These are phyloP conservation scores for Aotearoamyces nothofagi DNA, from an alignment of 2,329 filamentous ascomycete species.

Conservation along the genomic window DNA sequence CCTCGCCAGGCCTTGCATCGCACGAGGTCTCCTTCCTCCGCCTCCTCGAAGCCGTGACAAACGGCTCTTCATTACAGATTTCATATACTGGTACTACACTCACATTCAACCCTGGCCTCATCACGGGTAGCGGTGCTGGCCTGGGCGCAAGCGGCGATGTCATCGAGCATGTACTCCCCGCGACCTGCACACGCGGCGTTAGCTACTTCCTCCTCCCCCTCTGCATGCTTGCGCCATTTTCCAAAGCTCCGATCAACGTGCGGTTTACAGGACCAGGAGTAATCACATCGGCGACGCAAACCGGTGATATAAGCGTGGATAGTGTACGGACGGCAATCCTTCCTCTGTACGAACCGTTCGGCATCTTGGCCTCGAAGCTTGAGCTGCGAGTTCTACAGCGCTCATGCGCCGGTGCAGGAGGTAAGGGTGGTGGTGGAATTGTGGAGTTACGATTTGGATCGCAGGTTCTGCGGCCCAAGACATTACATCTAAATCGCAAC, in stretches of 20 bases:
- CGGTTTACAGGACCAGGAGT: slow-evolving; percentile 82
- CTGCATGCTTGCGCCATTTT: slow-evolving; percentile 83
- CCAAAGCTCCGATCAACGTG: slow-evolving; percentile 81
- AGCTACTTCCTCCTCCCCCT: slow-evolving; percentile 87
- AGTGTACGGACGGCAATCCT: slow-evolving; percentile 86
- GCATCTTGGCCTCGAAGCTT: slow-evolving; percentile 64
- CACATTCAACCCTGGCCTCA: slow-evolving; percentile 81
- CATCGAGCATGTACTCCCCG: slow-evolving; percentile 66
- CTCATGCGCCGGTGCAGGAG: slow-evolving; percentile 61
- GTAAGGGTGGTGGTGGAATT: slow-evolving; percentile 70
- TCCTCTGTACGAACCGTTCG: slow-evolving; percentile 80
- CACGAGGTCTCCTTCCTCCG: slow-evolving; percentile 94
- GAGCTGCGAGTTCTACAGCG: slow-evolving; percentile 71
- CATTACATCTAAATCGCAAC: slow-evolving; percentile 69
- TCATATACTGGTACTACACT: slow-evolving; percentile 92
- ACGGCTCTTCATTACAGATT: slow-evolving; percentile 88
- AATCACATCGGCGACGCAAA: slow-evolving; percentile 73
- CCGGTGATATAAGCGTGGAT: slow-evolving; percentile 81
- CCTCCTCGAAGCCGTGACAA: slow-evolving; percentile 86
- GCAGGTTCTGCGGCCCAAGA: slow-evolving; percentile 87
- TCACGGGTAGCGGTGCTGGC: slow-evolving; percentile 70
- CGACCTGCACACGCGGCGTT: slow-evolving; percentile 63
- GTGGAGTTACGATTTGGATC: slow-evolving; percentile 92
- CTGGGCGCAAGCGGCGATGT: slow-evolving; percentile 56
- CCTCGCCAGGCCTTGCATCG: slow-evolving; percentile 74